Evolutionary conservation across 176 grass and related monocot species (phyloP), one percentile per base, ranked within the genome.

Genomic region (Zea luxurians): DNA sequence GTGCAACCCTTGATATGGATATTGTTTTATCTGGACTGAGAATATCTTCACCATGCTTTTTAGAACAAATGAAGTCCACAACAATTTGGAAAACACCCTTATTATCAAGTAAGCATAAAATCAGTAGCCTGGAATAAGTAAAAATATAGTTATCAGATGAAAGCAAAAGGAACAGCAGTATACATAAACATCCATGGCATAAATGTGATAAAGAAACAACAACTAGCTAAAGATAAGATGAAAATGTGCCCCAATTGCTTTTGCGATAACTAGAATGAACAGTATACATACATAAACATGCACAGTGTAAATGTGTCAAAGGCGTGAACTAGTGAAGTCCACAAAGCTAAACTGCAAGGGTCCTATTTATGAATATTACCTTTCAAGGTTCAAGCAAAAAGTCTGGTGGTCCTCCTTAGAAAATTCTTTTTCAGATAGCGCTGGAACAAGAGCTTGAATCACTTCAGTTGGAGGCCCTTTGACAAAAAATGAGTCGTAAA

Each of bases 401-500:
- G 47, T 66, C 58, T 78, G 76, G 78, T 86, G 64, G 61, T 92
- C 87, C 66, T 95, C 89, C 73, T 83, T 92, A 80, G 85, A 82
- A 13, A 49, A 65, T 88, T 83, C 87, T 68, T 89, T 89, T 53
- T 90, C 79, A 72, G 84, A 80, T 80, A 97, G 60, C 74, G 81
- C 77, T 71, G 91, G 89, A 81, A 97, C 83, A 71, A 97, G 87
- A 34, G 77, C 83, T 67, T 94, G 87, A 61, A 97, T 84, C 58
- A 94, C 87, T 94, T 94, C 91, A 82, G 76, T 92, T 81, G 70
- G 84, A 90, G 91, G 87, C 78, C 89, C 95, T 73, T 90, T 75
- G 59, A 90, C 65, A 78, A 94, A 97, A 94, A 97, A 92, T 46
- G 83, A 79, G 90, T 97, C 95, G 78, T 97, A 97, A 77, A 94